A percentile compares a stretch with the other conserved stretches of the same genome.
Conservation (phyloP, 176 grass and related monocot genomes). For the Musa itinerans region DNA sequence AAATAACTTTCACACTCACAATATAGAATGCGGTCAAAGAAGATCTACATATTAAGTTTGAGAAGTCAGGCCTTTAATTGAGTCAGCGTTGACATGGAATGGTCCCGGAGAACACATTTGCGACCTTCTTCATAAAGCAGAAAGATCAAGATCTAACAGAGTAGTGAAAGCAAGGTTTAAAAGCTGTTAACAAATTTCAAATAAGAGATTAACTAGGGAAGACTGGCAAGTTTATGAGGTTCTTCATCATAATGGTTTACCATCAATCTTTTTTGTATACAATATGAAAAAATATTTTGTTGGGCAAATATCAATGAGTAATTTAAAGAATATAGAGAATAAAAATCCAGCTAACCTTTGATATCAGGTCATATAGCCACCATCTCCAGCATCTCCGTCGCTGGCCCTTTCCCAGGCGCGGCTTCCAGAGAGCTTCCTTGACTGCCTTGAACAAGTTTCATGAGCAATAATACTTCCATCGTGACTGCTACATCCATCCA, state of each 20-base stretch:
- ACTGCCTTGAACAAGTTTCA: slow-evolving; percentile 47
- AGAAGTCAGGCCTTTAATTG: too few relatives aligned
- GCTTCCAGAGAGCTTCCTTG: slow-evolving; percentile 90
- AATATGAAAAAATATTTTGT: too few relatives aligned
- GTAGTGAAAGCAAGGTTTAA: slow-evolving; percentile 5
- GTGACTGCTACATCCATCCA: slow-evolving; percentile 71
- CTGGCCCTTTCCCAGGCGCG: slow-evolving; percentile 83
- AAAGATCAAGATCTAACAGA: slow-evolving; percentile 4
- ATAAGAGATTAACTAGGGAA: background rate
- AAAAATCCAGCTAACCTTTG: slow-evolving; percentile 49
- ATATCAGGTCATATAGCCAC: slow-evolving; percentile 71
- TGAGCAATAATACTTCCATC: slow-evolving; percentile 60
- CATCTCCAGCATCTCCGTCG: slow-evolving; percentile 45
- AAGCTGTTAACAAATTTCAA: background rate
- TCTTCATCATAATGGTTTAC: too few relatives aligned
- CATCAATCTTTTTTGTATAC: too few relatives aligned
- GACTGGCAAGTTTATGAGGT: background rate
- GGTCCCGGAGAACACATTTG: too few relatives aligned
- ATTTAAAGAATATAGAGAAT: background rate
- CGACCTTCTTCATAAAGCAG: background rate
- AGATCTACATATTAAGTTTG: too few relatives aligned
- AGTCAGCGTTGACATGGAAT: too few relatives aligned
- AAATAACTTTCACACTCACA: too few relatives aligned
- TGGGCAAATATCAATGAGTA: too few relatives aligned
- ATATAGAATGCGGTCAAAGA: too few relatives aligned